Evolutionary conservation across 2,329 filamentous ascomycete genomes (phyloP), one percentile per base, ranked within the genome.

Genomic region (Verticillium isaacii): DNA sequence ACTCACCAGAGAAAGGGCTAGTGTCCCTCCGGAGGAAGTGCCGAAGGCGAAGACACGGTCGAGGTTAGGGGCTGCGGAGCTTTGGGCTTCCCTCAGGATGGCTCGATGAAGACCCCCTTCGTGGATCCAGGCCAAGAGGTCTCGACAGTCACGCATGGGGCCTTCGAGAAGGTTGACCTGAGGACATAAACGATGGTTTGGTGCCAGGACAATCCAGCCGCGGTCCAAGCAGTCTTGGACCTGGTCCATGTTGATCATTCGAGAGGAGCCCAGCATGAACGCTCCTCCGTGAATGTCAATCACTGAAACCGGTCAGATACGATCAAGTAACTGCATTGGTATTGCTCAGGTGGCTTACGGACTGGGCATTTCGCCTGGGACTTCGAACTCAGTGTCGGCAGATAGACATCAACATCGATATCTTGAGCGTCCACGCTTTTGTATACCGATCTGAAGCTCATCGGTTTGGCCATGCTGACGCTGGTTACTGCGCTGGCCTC

Each of bases 261-360:
- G 65, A 2, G 73, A 75, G 32, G 72, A 69, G 11, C 75, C 75
- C 32, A 78, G 73, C 73, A 78, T 77, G 66, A 78, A 78, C 25
- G 74, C 76, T n/a, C 76, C 76, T 55, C 76, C 77, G 67, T 79
- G 77, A 58, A 79, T 77, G 60, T 75, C 68, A 63, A 78, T 78
- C 55, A 77, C 76, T 75, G 15, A 34, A n/a, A n/a, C 58, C n/a
- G 19, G 37, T 52, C 52, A 23, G 34, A 57, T 15, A 4, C 5
- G n/a, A 32, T 4, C 7, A 17, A 55, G 25, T 39, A 50, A 60
- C 32, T 32, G 19, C 19, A 19, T 2, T 9, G 45, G 19, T 12
- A 6, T 25, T 5, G 14, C 19, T 12, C 12, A 15, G n/a, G 8
- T 5, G 4, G 32, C 59, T 59, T 34, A 58, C 54, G 2, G 56